Evolutionary conservation across 768 basidiomycete genomes (phyloP).

Genomic region (Chalciporus sphaerocephalus): DNA sequence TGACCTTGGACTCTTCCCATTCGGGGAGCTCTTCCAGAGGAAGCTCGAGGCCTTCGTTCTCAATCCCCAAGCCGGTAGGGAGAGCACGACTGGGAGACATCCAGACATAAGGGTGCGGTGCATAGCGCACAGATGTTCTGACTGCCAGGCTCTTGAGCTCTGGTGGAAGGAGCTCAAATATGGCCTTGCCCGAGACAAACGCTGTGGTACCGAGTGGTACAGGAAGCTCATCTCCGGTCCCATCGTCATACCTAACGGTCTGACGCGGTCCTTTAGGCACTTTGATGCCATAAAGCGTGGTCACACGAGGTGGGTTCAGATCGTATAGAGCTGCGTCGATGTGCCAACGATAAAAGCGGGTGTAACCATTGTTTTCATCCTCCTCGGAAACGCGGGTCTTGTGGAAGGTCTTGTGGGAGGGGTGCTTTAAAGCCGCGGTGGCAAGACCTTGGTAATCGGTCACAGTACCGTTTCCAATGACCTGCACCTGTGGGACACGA

Average conservation of each 20-base stretch:
- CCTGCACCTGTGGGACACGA: conserved; percentile 82
- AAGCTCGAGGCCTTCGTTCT: conserved; percentile 71
- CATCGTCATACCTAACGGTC: conserved; percentile 76
- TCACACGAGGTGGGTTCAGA: conserved; percentile 74
- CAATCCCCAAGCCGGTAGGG: conserved; percentile 80
- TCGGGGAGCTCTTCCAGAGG: conserved; percentile 61
- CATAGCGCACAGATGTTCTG: conserved; percentile 67
- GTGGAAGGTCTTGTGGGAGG: conserved; percentile 83
- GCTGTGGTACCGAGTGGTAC: conserved; percentile 88
- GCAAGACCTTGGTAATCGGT: conserved; percentile 78
- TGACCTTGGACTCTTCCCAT: conserved; percentile 78
- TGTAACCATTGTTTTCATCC: conserved; percentile 72
- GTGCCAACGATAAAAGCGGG: conserved; percentile 91
- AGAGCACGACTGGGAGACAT: conserved; percentile 74
- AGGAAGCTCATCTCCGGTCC: conserved; percentile 73
- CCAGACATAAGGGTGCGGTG: conserved; percentile 89
- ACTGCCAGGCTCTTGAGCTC: conserved; percentile 79
- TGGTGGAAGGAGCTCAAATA: conserved; percentile 74
- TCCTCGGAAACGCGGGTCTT: conserved; percentile 68
- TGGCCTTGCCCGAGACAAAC: conserved; percentile 74
- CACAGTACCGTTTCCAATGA: conserved; percentile 84
- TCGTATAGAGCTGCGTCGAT: conserved; percentile 86
- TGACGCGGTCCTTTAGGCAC: conserved; percentile 68
- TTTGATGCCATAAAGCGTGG: conserved; percentile 74
- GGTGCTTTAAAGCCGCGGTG: conserved; percentile 78